Base-by-base conservation (phyloP, 1,284 basidiomycete species). In the Malassezia sp. region DNA sequence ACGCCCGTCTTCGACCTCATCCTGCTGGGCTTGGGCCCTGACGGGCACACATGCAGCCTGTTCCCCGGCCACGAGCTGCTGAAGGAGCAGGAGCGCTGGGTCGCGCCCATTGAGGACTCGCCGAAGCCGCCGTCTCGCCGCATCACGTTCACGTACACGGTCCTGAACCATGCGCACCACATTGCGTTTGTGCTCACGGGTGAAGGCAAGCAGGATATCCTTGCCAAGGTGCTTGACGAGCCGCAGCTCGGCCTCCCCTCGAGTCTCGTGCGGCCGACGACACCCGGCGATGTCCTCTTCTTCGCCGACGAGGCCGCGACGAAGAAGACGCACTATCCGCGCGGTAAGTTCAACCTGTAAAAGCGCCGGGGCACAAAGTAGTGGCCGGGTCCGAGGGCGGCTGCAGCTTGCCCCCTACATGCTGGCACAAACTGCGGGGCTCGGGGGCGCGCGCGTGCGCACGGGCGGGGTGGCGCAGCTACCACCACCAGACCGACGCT, bases 31-130 rank as follows among this genome's bases (percentile, higher is more conserved):
- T 70, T 71, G 68, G 70, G 70, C 7, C 67, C 67, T 5, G 91
- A 96, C 69, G 91, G 91, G 18, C 93, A 97, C 76, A 96, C 90
- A 20, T 88, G 84, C 58, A 89, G 85, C 11, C 81, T 97, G 54
- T 97, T 97, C 79, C 89, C 91, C 14, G 83, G 79, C 4, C 91
- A 96, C 71, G 78, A 78, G 45, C 78, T 96, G 32, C 78, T 97
- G 28, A 64, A 74, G 20, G 91, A 96, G 73, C 79, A 78, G 49
- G 85, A 86, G 67, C 78, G 86, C 45, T 97, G 91, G 91, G 85
- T 97, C 12, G 90, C 90, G 0, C 85, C 82, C 70, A 77, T 97
- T 63, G 80, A 85, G 40, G 87, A 96, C 73, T 84, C 83, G 42
- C 91, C 91, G 30, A 96, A 97, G 72, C 87, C 86, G 0, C 91